Base-by-base conservation (phyloP, 2,329 filamentous ascomycete species). In the Orbilia quercus region DNA sequence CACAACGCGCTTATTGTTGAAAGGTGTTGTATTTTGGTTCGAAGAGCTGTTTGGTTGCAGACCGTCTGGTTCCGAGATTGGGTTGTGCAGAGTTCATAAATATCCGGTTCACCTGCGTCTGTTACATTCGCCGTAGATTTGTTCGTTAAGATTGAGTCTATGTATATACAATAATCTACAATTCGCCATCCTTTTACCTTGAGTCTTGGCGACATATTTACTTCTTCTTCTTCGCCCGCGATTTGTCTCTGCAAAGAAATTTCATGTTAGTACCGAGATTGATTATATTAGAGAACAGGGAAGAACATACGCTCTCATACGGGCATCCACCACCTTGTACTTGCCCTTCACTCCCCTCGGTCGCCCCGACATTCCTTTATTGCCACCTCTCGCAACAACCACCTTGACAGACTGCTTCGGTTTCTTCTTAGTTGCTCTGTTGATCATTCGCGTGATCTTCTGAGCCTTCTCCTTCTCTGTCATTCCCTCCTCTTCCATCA, bases 391-490 rank as follows among this genome's bases (percentile, higher is more conserved):
- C 14, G 95, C 95, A 75, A 97, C 93, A 34, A 99, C 92, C 47
- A 99, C 86, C 82, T 91, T 95, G 75, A 96, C 89, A 72, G 91
- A 87, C 76, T 89, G 86, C 82, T 89, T 91, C 23, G 90, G 91
- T 84, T 93, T 96, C 86, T 93, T 94, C 83, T 91, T 92, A 58
- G 86, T 85, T 7, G 92, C 92, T 81, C 89, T 91, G 78, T 87
- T 87, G 83, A 98, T 89, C 80, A 99, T 81, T 81, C 89, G 91
- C 23, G 87, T 82, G 78, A 99, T 97, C 74, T 86, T 90, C 75
- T 89, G 87, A 1, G 93, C 91, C 85, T 99, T 99, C 81, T 99
- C 96, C 82, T 92, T 92, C 84, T 99, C 95, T 12, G 91, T 96
- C 84, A 97, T 88, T 55, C 90, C 91, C 80, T 97, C 94, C 77